Conservation (phyloP, 345 rosid species). For the Eutrema japonicum region DNA sequence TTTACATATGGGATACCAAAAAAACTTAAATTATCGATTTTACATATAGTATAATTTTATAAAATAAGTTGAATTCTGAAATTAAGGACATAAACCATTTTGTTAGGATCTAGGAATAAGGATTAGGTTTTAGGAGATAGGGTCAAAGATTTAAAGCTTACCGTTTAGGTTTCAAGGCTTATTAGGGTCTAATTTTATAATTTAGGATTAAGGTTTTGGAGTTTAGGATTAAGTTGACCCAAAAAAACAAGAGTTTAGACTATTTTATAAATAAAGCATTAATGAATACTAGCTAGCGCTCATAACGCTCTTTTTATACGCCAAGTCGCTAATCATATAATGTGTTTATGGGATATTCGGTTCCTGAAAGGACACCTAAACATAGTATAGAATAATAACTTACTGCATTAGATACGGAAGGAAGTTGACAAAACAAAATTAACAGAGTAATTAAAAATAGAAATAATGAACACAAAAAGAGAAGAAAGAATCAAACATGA, state of each 20-base stretch:
- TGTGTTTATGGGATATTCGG: slow-evolving; percentile 1
- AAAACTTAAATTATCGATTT: neutral
- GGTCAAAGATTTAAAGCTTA: neutral
- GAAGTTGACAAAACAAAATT: slow-evolving; percentile 37
- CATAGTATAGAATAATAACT: neutral
- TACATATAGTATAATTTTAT: neutral
- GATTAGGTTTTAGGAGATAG: neutral
- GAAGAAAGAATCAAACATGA: slow-evolving; percentile 44
- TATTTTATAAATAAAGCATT: neutral
- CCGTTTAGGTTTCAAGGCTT: neutral
- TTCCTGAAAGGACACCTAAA: slow-evolving; percentile 34
- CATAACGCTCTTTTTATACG: neutral
- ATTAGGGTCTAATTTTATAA: neutral
- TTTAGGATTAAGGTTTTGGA: neutral
- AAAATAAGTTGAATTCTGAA: neutral
- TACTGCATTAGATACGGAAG: neutral
- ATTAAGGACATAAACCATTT: neutral
- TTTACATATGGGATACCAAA: neutral
- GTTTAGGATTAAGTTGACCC: neutral
- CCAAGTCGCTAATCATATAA: neutral
- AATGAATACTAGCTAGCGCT: neutral
- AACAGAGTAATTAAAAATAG: neutral
- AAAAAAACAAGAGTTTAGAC: neutral
- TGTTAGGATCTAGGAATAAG: neutral
- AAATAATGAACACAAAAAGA: slow-evolving; percentile 21